phyloP scores from a whole-genome alignment of 2,329 filamentous ascomycete species.

The Coccinonectria pachysandricola region DNA sequence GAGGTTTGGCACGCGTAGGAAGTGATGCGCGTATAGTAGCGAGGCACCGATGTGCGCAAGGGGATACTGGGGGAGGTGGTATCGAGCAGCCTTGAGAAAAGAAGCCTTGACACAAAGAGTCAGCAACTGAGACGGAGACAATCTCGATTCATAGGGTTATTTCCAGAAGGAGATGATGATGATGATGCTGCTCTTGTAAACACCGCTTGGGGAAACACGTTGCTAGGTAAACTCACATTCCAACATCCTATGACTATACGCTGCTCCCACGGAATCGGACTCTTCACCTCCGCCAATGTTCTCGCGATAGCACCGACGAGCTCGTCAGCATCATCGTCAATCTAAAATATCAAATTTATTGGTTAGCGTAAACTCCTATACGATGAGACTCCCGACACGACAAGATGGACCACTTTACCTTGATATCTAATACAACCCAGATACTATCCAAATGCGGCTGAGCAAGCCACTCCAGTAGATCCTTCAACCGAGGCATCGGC shows the following conservation, averaged over 20 bases:
- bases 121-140: no score
- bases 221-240: constrained; percentile 50
- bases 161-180: no score
- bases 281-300: constrained; percentile 45
- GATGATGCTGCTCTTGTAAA: no score
- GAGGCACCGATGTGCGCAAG: constrained; percentile 61
- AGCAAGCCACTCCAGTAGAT: constrained; percentile 63
- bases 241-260: constrained; percentile 75
- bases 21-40: constrained; percentile 57
- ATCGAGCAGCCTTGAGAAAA: constrained; percentile 54
- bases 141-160: no score
- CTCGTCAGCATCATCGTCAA: constrained; percentile 57
- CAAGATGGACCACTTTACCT: no score
- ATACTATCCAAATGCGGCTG: constrained; percentile 54
- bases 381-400: no score
- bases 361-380: no score
- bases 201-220: no score
- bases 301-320: constrained; percentile 61
- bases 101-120: no score
- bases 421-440: constrained; percentile 84
- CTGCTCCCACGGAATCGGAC: constrained; percentile 52
- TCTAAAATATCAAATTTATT: no score
- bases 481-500: constrained; percentile 61
- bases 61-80: constrained; percentile 52
- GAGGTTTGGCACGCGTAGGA: constrained; percentile 54